Conservation (phyloP, 2,329 filamentous ascomycete genomes). For the Hypoxylon rubiginosum region DNA sequence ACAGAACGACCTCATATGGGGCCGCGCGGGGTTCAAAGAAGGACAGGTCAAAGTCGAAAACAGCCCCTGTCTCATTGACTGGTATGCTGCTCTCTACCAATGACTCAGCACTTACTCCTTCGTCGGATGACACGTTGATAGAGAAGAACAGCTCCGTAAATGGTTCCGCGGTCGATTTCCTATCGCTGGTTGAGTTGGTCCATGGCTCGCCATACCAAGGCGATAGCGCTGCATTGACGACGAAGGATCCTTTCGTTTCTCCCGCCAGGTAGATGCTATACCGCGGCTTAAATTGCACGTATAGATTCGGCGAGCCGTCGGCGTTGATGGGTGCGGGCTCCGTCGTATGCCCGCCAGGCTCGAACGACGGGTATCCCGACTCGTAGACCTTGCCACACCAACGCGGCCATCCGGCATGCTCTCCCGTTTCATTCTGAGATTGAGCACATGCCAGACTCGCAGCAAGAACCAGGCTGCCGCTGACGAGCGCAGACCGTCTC, state of each 20-base stretch:
- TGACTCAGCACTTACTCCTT: slow-evolving; percentile 39
- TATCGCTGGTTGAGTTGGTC: slow-evolving; percentile 45
- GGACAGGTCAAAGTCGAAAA: slow-evolving; percentile 56
- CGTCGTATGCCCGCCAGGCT: slow-evolving; percentile 60
- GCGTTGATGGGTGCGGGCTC: slow-evolving; percentile 52
- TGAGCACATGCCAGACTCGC: slow-evolving; percentile 31
- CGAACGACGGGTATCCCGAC: slow-evolving; percentile 58
- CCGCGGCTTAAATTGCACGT: slow-evolving; percentile 61
- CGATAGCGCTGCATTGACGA: slow-evolving; percentile 60
- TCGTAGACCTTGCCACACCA: slow-evolving; percentile 65
- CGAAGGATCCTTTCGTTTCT: slow-evolving; percentile 58
- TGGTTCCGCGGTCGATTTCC: slow-evolving; percentile 36
- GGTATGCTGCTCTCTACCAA: slow-evolving; percentile 54
- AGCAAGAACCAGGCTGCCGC: slow-evolving; percentile 9
- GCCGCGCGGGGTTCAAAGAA: slow-evolving; percentile 53
- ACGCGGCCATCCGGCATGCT: slow-evolving; percentile 59
- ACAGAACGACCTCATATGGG: slow-evolving; percentile 58
- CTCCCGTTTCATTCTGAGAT: slow-evolving; percentile 53
- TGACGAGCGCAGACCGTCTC: slow-evolving; percentile 9
- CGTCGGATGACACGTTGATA: slow-evolving; percentile 51
- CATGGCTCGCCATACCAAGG: slow-evolving; percentile 57
- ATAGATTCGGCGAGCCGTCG: slow-evolving; percentile 51
- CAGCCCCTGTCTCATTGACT: slow-evolving; percentile 53
- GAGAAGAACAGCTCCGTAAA: slow-evolving; percentile 53
- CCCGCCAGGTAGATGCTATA: slow-evolving; percentile 62